Conservation (phyloP, 495 filamentous ascomycete species). For the Penicillium arizonense region DNA sequence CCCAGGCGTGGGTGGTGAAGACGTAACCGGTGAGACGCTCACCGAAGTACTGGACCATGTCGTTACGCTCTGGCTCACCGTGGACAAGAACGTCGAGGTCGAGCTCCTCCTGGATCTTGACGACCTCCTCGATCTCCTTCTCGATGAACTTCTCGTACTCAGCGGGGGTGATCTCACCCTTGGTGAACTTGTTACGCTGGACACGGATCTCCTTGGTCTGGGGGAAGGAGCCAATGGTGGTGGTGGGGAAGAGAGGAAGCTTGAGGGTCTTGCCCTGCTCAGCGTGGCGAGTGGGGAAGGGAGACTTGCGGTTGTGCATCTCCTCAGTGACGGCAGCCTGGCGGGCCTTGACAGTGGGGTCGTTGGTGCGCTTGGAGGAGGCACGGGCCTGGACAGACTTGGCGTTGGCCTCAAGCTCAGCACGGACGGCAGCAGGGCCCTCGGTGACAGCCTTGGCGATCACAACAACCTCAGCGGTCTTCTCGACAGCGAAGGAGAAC, state of each 20-base stretch:
- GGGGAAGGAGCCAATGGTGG: constrained; percentile 98
- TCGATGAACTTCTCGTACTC: constrained; percentile 98
- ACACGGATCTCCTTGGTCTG: constrained; percentile 98
- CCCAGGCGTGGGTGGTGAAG: constrained; percentile 99
- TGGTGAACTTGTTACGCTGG: constrained; percentile 94
- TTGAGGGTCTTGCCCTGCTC: constrained; percentile 84
- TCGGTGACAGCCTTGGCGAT: constrained; percentile 96
- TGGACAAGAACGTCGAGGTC: constrained; percentile 95
- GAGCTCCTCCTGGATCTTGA: constrained; percentile 97
- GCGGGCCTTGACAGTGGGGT: constrained; percentile 92
- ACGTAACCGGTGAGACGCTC: constrained; percentile 95
- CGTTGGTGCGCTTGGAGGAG: constrained; percentile 90
- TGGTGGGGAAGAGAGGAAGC: constrained; percentile 96
- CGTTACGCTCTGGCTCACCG: constrained; percentile 98
- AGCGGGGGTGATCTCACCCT: constrained; percentile 86
- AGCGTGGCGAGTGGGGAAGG: constrained; percentile 77
- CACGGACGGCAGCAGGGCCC: constrained; percentile 79
- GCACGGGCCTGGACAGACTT: constrained; percentile 85
- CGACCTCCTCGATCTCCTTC: constrained; percentile 89
- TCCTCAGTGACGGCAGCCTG: constrained; percentile 79
- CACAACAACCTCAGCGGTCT: constrained; percentile 83
- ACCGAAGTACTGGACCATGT: constrained; percentile 99
- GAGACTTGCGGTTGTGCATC: constrained; percentile 88
- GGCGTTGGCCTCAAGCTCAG: constrained; percentile 89
- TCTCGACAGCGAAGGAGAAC: constrained; percentile 98